Percentiles rank a stretch among this genome's conserved stretches.
These are phyloP conservation scores for Ustulina deusta DNA, from an alignment of 2,329 filamentous ascomycete species.

Conservation along the genomic window DNA sequence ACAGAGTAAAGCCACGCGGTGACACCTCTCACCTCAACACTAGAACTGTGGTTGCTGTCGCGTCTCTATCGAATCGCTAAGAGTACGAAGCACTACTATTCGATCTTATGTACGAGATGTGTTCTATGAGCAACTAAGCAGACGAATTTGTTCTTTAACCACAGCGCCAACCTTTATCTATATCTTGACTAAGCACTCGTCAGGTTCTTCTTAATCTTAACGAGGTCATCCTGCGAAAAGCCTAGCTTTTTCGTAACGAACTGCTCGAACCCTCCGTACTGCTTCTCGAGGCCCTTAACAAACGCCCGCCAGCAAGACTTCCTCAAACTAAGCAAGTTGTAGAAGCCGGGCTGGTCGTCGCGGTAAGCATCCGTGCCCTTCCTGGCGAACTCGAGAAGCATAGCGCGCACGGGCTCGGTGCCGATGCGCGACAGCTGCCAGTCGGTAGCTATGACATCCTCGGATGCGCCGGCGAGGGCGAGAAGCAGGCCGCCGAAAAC, in stretches of 20 bases:
- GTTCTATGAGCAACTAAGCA: neutral
- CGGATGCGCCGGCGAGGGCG: slow-evolving; percentile 60
- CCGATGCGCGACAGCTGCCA: slow-evolving; percentile 68
- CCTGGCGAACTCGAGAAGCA: slow-evolving; percentile 59
- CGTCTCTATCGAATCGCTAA: no score
- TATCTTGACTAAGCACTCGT: slow-evolving; percentile 32
- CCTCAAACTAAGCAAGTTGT: slow-evolving; percentile 60
- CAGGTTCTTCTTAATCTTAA: slow-evolving; percentile 61
- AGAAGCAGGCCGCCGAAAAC: slow-evolving; percentile 64
- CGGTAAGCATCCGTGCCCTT: slow-evolving; percentile 53
- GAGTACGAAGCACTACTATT: neutral
- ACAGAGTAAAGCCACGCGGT: neutral
- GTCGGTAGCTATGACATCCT: slow-evolving; percentile 60
- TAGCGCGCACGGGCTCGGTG: slow-evolving; percentile 62
- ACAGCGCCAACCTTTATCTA: neutral
- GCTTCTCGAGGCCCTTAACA: slow-evolving; percentile 55
- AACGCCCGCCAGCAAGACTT: slow-evolving; percentile 61
- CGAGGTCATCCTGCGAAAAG: slow-evolving; percentile 60
- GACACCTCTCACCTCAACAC: neutral
- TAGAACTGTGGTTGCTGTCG: neutral
- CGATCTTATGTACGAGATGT: slow-evolving; percentile 1
- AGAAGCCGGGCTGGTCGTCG: slow-evolving; percentile 60
- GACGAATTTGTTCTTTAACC: neutral
- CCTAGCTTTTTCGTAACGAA: slow-evolving; percentile 61
- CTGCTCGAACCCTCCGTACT: slow-evolving; percentile 63